Evolutionary conservation across 768 basidiomycete genomes (phyloP).

Genomic region (Strobilomyces confusus): DNA sequence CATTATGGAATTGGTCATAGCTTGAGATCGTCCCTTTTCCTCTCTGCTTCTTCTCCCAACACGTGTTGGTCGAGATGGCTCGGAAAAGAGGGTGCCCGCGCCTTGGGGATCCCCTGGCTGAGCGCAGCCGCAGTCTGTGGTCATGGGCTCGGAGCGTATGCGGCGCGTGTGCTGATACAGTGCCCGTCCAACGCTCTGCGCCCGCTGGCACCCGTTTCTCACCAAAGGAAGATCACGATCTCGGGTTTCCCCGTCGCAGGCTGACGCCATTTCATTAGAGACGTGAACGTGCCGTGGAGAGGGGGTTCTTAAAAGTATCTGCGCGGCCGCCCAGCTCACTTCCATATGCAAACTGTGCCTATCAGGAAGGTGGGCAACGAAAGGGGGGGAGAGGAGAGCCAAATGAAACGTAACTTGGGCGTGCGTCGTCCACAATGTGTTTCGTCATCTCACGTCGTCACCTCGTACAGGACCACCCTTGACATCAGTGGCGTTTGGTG

Average conservation of each 20-base stretch:
- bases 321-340: background rate
- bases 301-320: background rate
- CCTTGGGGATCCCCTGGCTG: constrained; percentile 1
- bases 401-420: constrained; percentile 1
- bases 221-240: constrained; percentile 8
- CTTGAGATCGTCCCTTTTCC: constrained; percentile 13
- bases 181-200: background rate
- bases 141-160: background rate
- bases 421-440: background rate
- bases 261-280: background rate
- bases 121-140: constrained; percentile 7
- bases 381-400: background rate
- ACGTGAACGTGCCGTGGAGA: background rate
- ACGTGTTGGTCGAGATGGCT: constrained; percentile 19
- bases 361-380: constrained; percentile 8
- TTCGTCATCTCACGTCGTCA: background rate
- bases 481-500: background rate
- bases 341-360: background rate
- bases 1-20: constrained; percentile 18
- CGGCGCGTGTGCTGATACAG: constrained; percentile 10
- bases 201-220: background rate
- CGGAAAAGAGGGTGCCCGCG: constrained; percentile 17
- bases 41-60: constrained; percentile 11
- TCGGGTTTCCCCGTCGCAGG: constrained; percentile 13
- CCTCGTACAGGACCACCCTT: background rate